Percentiles rank a stretch among this genome's conserved stretches.
phyloP scores from a whole-genome alignment of 331 rosid genomes.

The Acacia concinna region DNA sequence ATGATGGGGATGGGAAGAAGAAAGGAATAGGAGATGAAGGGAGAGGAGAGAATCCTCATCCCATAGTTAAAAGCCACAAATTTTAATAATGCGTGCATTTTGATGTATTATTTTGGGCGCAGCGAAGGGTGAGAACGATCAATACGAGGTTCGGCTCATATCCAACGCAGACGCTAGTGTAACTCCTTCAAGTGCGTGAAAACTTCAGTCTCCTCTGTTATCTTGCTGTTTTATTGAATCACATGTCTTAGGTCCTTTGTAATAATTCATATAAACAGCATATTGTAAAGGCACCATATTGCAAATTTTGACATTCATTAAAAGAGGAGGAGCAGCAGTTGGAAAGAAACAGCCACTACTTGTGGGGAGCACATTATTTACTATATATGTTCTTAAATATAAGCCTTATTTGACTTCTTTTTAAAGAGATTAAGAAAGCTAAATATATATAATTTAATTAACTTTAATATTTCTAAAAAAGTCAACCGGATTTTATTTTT shows the following conservation, averaged over 20 bases:
- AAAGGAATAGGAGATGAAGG: not conserved
- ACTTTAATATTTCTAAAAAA: too few relatives aligned
- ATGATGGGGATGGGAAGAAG: not conserved
- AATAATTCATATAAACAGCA: slow-evolving; percentile 38
- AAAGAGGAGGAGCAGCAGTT: slow-evolving; percentile 29
- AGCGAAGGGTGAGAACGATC: slow-evolving; percentile 68
- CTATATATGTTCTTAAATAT: too few relatives aligned
- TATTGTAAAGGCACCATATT: slow-evolving; percentile 30
- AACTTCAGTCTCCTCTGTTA: slow-evolving; percentile 29
- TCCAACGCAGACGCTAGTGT: slow-evolving; percentile 51
- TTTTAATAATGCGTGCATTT: not conserved
- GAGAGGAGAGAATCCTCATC: not conserved
- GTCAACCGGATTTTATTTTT: too few relatives aligned
- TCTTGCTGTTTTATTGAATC: slow-evolving; percentile 30
- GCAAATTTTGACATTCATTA: slow-evolving; percentile 40
- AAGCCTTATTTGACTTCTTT: too few relatives aligned
- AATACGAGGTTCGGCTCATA: slow-evolving; percentile 78
- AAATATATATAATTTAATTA: too few relatives aligned
- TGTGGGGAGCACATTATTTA: not conserved
- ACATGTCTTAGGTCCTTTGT: slow-evolving; percentile 39
- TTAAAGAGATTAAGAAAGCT: too few relatives aligned
- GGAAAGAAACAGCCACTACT: slow-evolving; percentile 16
- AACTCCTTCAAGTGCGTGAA: slow-evolving; percentile 34
- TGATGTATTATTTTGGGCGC: slow-evolving; percentile 42
- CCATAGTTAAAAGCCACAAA: not conserved